Base-by-base conservation (phyloP, 176 grass and related monocot genomes). In the Musa beccarii region DNA sequence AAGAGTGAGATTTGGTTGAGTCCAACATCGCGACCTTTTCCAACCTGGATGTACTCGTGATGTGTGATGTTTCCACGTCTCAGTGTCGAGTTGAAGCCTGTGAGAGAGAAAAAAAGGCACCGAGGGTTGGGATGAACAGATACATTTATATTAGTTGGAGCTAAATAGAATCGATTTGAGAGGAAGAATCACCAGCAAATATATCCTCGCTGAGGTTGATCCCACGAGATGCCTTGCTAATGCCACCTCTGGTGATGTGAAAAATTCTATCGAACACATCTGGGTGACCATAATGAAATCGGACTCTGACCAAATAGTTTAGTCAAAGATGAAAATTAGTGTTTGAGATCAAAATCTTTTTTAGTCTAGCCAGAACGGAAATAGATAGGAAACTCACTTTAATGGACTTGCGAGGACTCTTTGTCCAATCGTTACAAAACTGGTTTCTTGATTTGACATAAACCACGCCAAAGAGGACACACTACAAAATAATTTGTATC, bases 391-490 rank as follows among this genome's bases (percentile, higher is more conserved):
- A 17, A 52, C 63, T 84, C 85, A 96, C 93, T 90, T 92, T 77
- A 96, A 92, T 81, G 93, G 93, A 86, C 86, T 90, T 53, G 93
- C 89, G 81, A 96, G 87, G 49, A 96, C 85, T 15, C 93, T 87
- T 25, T 96, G 93, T 81, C 87, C 87, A 83, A 96, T 96, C n/a
- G 89, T 96, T 70, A 96, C 93, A 90, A 92, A 96, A 79, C 89
- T 92, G 1, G 89, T 96, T 81, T 96, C 93, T 83, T 96, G 93
- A 69, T 96, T 96, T 83, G 93, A 96, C 93, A 96, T 96, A 78
- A 96, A 96, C 93, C 93, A 96, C 22, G 89, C 93, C 83, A 96
- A 89, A 81, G 89, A 96, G 72, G 93, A 96, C 81, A 96, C 93
- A 88, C 89, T 96, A 43, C 34, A 43, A 43, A 43, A 43, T 43